These are phyloP conservation scores for Periglandula ipomoeae DNA, from an alignment of 2,329 filamentous ascomycete genomes.

Conservation along the genomic window DNA sequence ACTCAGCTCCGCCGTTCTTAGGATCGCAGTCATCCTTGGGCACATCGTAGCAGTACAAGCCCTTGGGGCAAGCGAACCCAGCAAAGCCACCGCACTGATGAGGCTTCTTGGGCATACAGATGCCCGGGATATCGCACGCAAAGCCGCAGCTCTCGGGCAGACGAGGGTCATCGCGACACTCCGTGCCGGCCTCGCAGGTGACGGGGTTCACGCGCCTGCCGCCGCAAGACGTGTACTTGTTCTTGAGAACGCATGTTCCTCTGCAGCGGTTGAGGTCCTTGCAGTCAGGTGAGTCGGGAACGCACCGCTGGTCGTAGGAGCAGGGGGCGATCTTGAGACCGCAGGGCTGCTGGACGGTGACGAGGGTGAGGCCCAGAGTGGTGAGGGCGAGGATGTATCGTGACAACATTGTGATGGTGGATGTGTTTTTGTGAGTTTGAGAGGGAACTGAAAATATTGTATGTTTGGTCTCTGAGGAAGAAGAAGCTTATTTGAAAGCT, in stretches of 20 bases:
- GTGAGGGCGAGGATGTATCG: conserved; percentile 12
- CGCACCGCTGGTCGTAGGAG: conserved; percentile 16
- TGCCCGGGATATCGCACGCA: conserved; percentile 25
- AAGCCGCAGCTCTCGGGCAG: conserved; percentile 20
- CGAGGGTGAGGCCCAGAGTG: conserved; percentile 12
- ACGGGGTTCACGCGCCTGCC: conserved; percentile 17
- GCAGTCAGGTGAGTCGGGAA: conserved; percentile 15
- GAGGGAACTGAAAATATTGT: too few species aligned
- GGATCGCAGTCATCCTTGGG: conserved; percentile 20
- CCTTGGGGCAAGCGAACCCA: conserved; percentile 17
- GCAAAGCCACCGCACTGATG: conserved; percentile 18
- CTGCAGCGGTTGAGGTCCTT: conserved; percentile 18
- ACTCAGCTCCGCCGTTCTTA: conserved; percentile 19
- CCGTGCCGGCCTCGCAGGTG: conserved; percentile 15
- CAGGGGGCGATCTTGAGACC: conserved; percentile 22
- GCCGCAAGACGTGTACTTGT: conserved; percentile 24
- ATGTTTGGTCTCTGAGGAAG: too few species aligned
- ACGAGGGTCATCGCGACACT: conserved; percentile 26
- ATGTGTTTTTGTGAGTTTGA: background rate
- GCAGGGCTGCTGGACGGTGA: conserved; percentile 12
- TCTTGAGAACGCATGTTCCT: conserved; percentile 20
- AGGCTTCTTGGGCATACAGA: conserved; percentile 19
- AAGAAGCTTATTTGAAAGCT: background rate
- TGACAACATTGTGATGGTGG: conserved; percentile 14
- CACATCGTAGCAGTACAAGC: conserved; percentile 21